Conservation (phyloP, 805 yeast genomes). For the Ogataea zsoltii region DNA sequence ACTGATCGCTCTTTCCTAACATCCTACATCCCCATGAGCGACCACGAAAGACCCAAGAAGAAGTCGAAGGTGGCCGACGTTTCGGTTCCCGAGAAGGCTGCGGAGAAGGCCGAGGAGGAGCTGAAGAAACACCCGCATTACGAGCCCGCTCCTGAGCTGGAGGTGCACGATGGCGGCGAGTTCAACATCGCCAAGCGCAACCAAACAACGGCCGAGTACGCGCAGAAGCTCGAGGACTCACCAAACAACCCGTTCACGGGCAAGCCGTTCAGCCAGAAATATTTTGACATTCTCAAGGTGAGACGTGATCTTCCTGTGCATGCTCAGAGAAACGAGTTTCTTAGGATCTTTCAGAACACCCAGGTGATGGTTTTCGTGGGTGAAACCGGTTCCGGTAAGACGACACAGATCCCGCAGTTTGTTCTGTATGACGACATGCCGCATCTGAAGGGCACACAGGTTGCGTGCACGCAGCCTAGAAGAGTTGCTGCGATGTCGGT, state of each 20-base stretch:
- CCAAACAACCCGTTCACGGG: conserved; percentile 81
- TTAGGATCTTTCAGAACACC: conserved; percentile 76
- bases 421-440: conserved; percentile 92
- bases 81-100: conserved; percentile 63
- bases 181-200: conserved; percentile 57
- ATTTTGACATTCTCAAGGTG: conserved; percentile 72
- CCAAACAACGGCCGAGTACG: conserved; percentile 65
- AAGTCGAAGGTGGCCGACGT: conserved; percentile 49
- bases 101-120: conserved; percentile 65
- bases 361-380: conserved; percentile 98
- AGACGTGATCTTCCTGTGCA: conserved; percentile 93
- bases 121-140: conserved; percentile 50
- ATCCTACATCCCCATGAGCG: conserved; percentile 22
- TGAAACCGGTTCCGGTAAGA: conserved; percentile 98
- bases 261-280: conserved; percentile 55
- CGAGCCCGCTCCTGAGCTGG: conserved; percentile 35
- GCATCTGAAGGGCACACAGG: conserved; percentile 76
- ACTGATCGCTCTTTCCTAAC: neutral
- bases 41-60: conserved; percentile 45
- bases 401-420: conserved; percentile 97
- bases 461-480: conserved; percentile 96
- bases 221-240: conserved; percentile 58
- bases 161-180: conserved; percentile 67
- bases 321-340: conserved; percentile 86
- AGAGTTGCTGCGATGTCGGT: conserved; percentile 99